These are phyloP conservation scores for Cladosporium sp. DNA, from an alignment of 2,329 filamentous ascomycete species.

Conservation along the genomic window DNA sequence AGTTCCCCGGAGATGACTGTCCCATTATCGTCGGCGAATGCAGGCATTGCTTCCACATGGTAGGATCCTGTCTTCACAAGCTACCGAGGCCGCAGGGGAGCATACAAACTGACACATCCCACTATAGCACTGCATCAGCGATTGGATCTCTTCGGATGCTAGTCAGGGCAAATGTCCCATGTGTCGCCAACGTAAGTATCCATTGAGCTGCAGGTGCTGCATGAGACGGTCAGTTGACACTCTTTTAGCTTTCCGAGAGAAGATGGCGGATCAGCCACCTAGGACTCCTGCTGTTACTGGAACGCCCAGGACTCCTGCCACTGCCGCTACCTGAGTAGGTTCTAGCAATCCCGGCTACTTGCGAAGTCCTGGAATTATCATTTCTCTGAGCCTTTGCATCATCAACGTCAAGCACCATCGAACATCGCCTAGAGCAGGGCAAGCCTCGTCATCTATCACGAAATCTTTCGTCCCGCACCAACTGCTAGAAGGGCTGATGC, in stretches of 20 bases:
- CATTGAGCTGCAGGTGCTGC: background rate
- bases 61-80: constrained; percentile 37
- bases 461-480: too few relatives aligned
- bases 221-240: background rate
- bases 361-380: too few relatives aligned
- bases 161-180: constrained; percentile 94
- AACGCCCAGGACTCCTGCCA: background rate
- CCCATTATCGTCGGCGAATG: constrained; percentile 92
- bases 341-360: too few relatives aligned
- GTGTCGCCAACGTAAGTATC: constrained; percentile 69
- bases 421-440: too few relatives aligned
- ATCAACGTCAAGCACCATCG: too few relatives aligned
- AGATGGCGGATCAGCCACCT: constrained; percentile 23
- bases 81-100: background rate
- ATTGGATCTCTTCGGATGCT: constrained; percentile 94
- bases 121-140: constrained; percentile 81
- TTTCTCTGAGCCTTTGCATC: too few relatives aligned
- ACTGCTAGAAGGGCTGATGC: too few relatives aligned
- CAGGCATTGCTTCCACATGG: constrained; percentile 97
- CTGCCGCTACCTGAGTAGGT: constrained; percentile 8
- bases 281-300: constrained; percentile 4
- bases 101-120: constrained; percentile 15
- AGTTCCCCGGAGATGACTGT: constrained; percentile 95
- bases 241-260: constrained; percentile 28
- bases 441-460: too few relatives aligned